These are phyloP conservation scores for Edaphochlamys debaryana DNA, from an alignment of 139 green algal species.

Conservation along the genomic window DNA sequence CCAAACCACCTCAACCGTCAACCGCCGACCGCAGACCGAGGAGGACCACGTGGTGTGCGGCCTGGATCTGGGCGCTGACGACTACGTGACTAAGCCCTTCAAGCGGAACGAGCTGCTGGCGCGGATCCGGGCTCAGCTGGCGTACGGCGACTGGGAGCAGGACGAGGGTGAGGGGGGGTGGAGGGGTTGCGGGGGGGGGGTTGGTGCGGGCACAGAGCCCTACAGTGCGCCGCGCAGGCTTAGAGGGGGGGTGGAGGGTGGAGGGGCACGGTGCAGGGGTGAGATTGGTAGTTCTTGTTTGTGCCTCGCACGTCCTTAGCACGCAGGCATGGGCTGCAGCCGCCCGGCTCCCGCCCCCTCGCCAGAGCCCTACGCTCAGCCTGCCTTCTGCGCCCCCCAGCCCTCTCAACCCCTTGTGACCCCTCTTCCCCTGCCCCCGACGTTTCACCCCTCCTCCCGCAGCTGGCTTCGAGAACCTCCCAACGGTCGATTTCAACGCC, in stretches of 20 bases:
- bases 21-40: conserved; percentile 46
- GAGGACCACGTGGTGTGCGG: conserved; percentile 57
- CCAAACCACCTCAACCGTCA: too few species aligned
- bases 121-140: conserved; percentile 56
- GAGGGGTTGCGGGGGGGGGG: neutral
- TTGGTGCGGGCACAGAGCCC: neutral
- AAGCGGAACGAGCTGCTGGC: conserved; percentile 59
- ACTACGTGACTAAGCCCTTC: conserved; percentile 71
- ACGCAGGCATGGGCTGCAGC: too few species aligned
- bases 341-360: too few species aligned
- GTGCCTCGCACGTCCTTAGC: too few species aligned
- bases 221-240: too few species aligned
- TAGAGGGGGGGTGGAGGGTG: neutral
- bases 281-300: neutral
- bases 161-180: neutral
- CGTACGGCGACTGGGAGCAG: conserved; percentile 24
- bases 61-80: conserved; percentile 56
- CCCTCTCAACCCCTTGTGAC: too few species aligned
- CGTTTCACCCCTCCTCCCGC: too few species aligned
- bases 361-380: too few species aligned
- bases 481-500: too few species aligned
- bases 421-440: too few species aligned
- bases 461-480: too few species aligned
- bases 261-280: neutral
- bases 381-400: too few species aligned